phyloP scores from a whole-genome alignment of 148 eudicot genomes.

The Silene conica region DNA sequence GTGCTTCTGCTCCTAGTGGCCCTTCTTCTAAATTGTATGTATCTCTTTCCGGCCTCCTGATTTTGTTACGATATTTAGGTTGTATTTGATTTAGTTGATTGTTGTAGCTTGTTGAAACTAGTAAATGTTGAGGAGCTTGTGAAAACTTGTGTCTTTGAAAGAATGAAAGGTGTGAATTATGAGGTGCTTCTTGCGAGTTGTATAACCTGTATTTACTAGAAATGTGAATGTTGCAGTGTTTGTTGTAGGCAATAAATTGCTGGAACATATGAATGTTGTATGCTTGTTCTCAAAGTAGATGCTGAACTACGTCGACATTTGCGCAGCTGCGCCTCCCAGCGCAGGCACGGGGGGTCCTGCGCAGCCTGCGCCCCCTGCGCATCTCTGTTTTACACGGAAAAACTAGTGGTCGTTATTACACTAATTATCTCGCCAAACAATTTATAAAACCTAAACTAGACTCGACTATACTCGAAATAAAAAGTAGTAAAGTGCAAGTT shows the following conservation, averaged over 20 bases:
- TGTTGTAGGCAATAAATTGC: not conserved
- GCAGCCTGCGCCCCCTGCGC: no score
- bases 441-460: no score
- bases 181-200: not conserved
- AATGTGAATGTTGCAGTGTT: not conserved
- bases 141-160: not conserved
- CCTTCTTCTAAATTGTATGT: conserved; percentile 74
- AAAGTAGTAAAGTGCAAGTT: no score
- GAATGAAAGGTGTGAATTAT: not conserved
- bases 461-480: no score
- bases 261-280: not conserved
- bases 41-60: not conserved
- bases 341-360: no score
- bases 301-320: no score
- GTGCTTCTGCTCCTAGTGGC: conserved; percentile 86
- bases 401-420: no score
- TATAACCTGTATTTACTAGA: not conserved
- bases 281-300: not conserved
- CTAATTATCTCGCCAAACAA: no score
- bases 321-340: no score
- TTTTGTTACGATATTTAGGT: not conserved
- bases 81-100: not conserved
- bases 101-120: not conserved
- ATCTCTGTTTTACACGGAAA: no score
- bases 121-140: not conserved